Percentiles rank a stretch among this genome's conserved stretches.
Conservation (phyloP, 2,329 filamentous ascomycete genomes). For the Colletotrichum godetiae region DNA sequence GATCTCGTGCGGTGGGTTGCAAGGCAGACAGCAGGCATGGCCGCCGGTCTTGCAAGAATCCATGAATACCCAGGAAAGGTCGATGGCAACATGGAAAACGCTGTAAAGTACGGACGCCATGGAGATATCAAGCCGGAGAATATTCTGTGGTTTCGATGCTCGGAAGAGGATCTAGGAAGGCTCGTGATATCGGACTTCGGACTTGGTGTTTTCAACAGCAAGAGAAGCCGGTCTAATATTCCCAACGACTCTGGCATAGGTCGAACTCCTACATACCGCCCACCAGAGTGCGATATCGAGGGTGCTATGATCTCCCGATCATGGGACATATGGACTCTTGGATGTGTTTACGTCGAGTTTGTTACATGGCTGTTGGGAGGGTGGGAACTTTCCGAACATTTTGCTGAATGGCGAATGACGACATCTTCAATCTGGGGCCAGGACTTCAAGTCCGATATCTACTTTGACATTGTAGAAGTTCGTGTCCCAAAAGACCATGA, state of each 20-base stretch:
- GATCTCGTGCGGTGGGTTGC: slow-evolving; percentile 12
- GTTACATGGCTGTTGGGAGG: too few species aligned
- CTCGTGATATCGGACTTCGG: slow-evolving; percentile 20
- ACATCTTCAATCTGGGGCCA: neutral
- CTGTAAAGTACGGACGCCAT: too few species aligned
- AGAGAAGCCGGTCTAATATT: slow-evolving; percentile 13
- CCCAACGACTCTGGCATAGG: neutral
- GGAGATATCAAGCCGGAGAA: too few species aligned
- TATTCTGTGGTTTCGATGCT: too few species aligned
- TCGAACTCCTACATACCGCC: neutral
- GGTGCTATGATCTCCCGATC: neutral
- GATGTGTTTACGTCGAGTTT: too few species aligned
- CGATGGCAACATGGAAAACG: neutral
- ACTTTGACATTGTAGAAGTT: neutral
- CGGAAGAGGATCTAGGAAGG: too few species aligned
- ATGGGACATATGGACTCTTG: neutral
- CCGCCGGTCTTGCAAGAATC: neutral
- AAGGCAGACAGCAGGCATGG: neutral
- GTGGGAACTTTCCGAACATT: too few species aligned
- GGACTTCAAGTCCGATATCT: neutral
- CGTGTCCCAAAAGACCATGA: neutral
- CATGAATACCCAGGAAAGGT: neutral
- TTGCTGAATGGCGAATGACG: neutral
- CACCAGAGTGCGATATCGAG: neutral
- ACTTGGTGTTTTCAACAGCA: slow-evolving; percentile 17